phyloP scores from a whole-genome alignment of 2,329 filamentous ascomycete species.

The Botrytis deweyae region DNA sequence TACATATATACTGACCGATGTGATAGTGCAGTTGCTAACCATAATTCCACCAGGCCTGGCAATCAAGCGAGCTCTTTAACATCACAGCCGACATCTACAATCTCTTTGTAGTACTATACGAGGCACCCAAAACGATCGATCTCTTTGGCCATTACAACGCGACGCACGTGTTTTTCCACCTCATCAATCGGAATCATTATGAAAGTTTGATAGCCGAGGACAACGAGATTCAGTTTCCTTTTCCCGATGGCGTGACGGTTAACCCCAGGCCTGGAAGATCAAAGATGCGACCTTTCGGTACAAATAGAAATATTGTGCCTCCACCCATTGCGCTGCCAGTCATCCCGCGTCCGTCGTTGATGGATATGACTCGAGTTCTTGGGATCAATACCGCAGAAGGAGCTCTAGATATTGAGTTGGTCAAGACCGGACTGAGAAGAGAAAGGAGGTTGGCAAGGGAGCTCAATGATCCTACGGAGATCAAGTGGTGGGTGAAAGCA shows the following conservation, averaged over 20 bases:
- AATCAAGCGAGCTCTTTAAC: neutral
- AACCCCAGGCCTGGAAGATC: neutral
- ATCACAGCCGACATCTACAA: slow-evolving; percentile 13
- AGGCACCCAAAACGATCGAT: neutral
- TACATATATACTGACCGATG: no score
- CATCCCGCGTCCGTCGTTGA: neutral
- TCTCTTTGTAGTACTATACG: slow-evolving; percentile 1
- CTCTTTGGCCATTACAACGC: slow-evolving; percentile 12
- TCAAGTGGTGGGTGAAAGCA: neutral
- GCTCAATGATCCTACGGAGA: neutral
- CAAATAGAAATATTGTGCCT: neutral
- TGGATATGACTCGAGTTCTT: neutral
- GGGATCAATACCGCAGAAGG: neutral
- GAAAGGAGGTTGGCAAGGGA: neutral
- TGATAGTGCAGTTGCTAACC: neutral
- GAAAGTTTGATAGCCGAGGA: neutral
- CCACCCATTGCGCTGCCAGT: neutral
- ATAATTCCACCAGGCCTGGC: neutral
- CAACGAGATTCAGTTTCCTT: neutral
- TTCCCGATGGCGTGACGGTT: neutral
- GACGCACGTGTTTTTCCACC: neutral
- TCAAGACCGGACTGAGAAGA: neutral
- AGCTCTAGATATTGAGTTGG: neutral
- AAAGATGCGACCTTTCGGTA: neutral
- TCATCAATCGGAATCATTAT: slow-evolving; percentile 1